Evolutionary conservation across 257 asterid genomes (phyloP).

Genomic region (Solanum rostratum): DNA sequence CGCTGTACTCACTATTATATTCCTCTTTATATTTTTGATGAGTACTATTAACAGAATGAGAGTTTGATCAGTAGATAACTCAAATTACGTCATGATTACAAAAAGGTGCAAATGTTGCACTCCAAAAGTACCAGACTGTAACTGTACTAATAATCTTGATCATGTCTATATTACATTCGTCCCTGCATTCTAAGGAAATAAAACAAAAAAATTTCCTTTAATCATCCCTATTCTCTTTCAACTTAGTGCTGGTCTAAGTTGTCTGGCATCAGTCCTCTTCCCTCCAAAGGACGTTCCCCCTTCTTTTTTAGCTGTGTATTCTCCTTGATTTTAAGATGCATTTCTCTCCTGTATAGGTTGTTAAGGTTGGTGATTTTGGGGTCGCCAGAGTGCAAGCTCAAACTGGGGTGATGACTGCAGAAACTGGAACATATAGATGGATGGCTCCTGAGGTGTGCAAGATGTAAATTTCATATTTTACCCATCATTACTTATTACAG

Average conservation of each 20-base stretch:
- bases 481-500: background rate
- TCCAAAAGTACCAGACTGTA: background rate
- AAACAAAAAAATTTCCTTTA: background rate
- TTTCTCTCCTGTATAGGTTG: conserved; percentile 36
- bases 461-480: background rate
- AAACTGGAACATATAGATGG: conserved; percentile 97
- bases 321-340: background rate
- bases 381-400: conserved; percentile 83
- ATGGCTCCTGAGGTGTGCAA: conserved; percentile 93
- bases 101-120: background rate
- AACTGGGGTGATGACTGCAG: conserved; percentile 96
- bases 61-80: background rate
- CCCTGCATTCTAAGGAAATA: background rate
- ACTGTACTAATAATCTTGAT: background rate
- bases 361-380: conserved; percentile 96
- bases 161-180: background rate
- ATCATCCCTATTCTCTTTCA: background rate
- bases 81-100: background rate
- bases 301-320: background rate
- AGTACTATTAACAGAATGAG: background rate
- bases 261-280: background rate
- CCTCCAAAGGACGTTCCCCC: background rate
- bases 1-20: background rate
- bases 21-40: background rate
- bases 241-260: background rate